These are phyloP conservation scores for Echinochloa phyllopogon DNA, from an alignment of 176 grass and related monocot species.

Conservation along the genomic window DNA sequence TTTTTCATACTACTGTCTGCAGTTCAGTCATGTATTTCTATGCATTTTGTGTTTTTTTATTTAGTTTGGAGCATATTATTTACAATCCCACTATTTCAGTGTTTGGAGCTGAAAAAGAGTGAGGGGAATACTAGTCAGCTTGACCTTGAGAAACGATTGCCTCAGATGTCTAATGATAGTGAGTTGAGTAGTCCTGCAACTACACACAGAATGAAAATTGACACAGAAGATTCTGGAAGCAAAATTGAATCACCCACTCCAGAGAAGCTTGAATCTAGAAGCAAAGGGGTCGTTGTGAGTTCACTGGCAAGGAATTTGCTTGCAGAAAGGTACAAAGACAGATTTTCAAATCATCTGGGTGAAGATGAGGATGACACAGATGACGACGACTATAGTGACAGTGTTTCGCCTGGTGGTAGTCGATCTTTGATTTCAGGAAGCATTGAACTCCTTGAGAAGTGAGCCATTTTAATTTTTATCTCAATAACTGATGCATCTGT, in stretches of 20 bases:
- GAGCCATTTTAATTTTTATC: slow-evolving; percentile 41
- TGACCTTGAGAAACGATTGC: slow-evolving; percentile 30
- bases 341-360: slow-evolving; percentile 40
- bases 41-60: background rate
- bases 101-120: slow-evolving; percentile 50
- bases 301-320: slow-evolving; percentile 70
- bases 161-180: slow-evolving; percentile 40
- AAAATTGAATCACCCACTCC: slow-evolving; percentile 79
- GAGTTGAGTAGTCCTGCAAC: slow-evolving; percentile 45
- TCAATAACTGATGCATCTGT: background rate
- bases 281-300: slow-evolving; percentile 56
- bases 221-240: slow-evolving; percentile 45
- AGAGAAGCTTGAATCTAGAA: slow-evolving; percentile 71
- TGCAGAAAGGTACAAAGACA: slow-evolving; percentile 65
- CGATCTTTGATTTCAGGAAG: slow-evolving; percentile 31
- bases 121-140: slow-evolving; percentile 40
- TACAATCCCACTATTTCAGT: slow-evolving; percentile 35
- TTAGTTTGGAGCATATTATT: slow-evolving; percentile 30
- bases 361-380: slow-evolving; percentile 35
- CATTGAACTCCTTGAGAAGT: slow-evolving; percentile 77
- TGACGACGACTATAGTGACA: slow-evolving; percentile 20
- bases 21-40: slow-evolving; percentile 24
- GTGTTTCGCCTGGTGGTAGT: slow-evolving; percentile 29
- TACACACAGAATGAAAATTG: slow-evolving; percentile 32
- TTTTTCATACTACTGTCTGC: background rate